Percentiles rank a stretch among this genome's conserved stretches.
phyloP scores from a whole-genome alignment of 2,329 filamentous ascomycete species.

The Xylariales sp. region DNA sequence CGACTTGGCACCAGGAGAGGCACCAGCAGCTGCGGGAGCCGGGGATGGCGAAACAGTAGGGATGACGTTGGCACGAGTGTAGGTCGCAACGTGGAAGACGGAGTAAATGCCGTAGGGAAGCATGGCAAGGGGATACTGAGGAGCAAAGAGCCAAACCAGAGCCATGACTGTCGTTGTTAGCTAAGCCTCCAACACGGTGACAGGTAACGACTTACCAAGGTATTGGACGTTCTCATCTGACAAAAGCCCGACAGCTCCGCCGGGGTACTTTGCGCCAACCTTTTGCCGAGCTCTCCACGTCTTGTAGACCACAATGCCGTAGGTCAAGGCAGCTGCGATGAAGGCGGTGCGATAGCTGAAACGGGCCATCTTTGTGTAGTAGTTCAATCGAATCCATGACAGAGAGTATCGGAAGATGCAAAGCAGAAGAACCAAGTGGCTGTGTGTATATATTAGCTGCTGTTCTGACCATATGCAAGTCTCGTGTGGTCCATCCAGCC shows the following conservation, averaged over 20 bases:
- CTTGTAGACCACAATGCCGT: conserved; percentile 99
- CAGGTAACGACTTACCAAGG: conserved; percentile 60
- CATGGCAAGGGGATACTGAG: conserved; percentile 84
- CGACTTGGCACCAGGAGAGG: conserved; percentile 53
- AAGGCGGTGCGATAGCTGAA: conserved; percentile 90
- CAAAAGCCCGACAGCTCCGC: conserved; percentile 62
- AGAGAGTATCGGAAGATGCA: conserved; percentile 77
- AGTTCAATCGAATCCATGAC: conserved; percentile 87
- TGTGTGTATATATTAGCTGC: conserved; percentile 31
- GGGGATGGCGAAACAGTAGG: conserved; percentile 79
- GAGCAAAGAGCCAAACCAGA: conserved; percentile 87
- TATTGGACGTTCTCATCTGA: conserved; percentile 98
- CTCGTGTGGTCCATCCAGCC: not conserved
- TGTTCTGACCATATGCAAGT: not conserved
- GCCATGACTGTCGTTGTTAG: conserved; percentile 65
- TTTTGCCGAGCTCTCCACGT: conserved; percentile 82
- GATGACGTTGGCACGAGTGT: conserved; percentile 88
- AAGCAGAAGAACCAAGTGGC: conserved; percentile 81
- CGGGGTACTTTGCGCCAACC: conserved; percentile 60
- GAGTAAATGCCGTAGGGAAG: conserved; percentile 96
- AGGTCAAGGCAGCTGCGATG: conserved; percentile 81
- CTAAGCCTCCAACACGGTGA: not conserved
- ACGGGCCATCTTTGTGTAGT: conserved; percentile 68
- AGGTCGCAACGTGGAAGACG: conserved; percentile 96
- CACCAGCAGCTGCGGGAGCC: conserved; percentile 52